A percentile compares a stretch with the other conserved stretches of the same genome.
phyloP scores from a whole-genome alignment of 1,284 basidiomycete species.

The Moesziomyces sp. region DNA sequence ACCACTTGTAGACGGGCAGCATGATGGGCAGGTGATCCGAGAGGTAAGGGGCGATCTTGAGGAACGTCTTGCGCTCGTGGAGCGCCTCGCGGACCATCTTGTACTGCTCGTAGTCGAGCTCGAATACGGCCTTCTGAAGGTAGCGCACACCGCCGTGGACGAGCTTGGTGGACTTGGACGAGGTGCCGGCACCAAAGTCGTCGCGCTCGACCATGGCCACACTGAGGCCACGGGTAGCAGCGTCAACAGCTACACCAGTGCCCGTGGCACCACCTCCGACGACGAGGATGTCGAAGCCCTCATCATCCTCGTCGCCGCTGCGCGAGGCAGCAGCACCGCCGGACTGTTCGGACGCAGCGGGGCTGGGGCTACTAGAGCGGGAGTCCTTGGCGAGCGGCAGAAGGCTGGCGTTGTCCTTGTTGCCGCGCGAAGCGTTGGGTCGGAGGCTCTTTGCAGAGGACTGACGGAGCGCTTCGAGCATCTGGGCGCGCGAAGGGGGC shows the following conservation, averaged over 20 bases:
- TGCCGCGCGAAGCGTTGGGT: slow-evolving; percentile 48
- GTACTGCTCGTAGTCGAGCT: slow-evolving; percentile 87
- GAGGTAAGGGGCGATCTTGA: slow-evolving; percentile 95
- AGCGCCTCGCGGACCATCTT: slow-evolving; percentile 94
- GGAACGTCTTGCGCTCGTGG: slow-evolving; percentile 90
- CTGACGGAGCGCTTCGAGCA: slow-evolving; percentile 65
- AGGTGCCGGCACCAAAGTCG: slow-evolving; percentile 90
- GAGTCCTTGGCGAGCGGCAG: slow-evolving; percentile 47
- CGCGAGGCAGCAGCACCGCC: slow-evolving; percentile 24
- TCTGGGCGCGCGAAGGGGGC: slow-evolving; percentile 65
- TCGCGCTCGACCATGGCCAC: slow-evolving; percentile 93
- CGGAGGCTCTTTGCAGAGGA: slow-evolving; percentile 58
- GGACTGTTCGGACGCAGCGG: slow-evolving; percentile 49
- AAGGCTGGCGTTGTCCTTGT: slow-evolving; percentile 48
- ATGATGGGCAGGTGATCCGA: slow-evolving; percentile 92
- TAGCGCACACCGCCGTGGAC: slow-evolving; percentile 98
- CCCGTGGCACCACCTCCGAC: slow-evolving; percentile 93
- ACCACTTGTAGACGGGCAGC: slow-evolving; percentile 88
- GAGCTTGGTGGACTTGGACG: slow-evolving; percentile 96
- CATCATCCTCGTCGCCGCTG: slow-evolving; percentile 49
- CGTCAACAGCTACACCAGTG: slow-evolving; percentile 92
- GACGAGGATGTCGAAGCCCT: slow-evolving; percentile 77
- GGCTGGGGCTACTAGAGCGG: slow-evolving; percentile 56
- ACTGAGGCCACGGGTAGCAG: slow-evolving; percentile 87
- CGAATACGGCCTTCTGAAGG: slow-evolving; percentile 94